Evolutionary conservation across 192 early-diverging fungal species (phyloP), one percentile per base, ranked within the genome.

Genomic region (Coemansia erecta): DNA sequence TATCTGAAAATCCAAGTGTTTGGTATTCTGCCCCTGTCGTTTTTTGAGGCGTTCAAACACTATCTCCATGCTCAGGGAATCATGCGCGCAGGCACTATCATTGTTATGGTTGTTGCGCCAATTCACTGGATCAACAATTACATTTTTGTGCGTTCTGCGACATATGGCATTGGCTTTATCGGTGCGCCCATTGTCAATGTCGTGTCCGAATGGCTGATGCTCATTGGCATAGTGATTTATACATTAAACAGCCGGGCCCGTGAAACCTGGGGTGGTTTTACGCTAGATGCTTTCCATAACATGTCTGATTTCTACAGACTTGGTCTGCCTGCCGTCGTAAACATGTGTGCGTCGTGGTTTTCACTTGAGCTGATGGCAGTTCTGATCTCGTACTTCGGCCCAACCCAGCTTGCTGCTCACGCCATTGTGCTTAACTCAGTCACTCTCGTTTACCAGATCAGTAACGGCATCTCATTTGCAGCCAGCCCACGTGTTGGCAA

Each of bases 191-290:
- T 92, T n/a, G 88, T 86, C 8, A 87, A 84, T 1, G 72, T 81
- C 15, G 82, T 86, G 14, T 85, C 84, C 4, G 85, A 90, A 64
- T 85, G 82, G 72, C 60, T 86, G 49, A 82, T 92, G 73, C 59
- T 87, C 18, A 17, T 85, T 15, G 46, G 87, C 4, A 66, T 85
- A 9, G 11, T 85, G 2, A 14, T 85, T 26, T 95, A 95, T 44
- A 84, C 83, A 19, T 57, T 61, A 24, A 39, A 42, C 46, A 78
- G 79, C 22, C 71, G 85, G 23, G 89, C 89, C 33, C 57, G 63
- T n/a, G 78, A 88, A 17, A 83, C 78, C n/a, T 95, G 89, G 91
- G 91, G 89, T 42, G 92, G 90, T 1, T 91, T 85, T 83, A 84
- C 86, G 7, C 65, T 69, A 11, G 80, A 83, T 28, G 83, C 85